These are phyloP conservation scores for Pelargonium nanum DNA, from an alignment of 345 rosid genomes.

Conservation along the genomic window DNA sequence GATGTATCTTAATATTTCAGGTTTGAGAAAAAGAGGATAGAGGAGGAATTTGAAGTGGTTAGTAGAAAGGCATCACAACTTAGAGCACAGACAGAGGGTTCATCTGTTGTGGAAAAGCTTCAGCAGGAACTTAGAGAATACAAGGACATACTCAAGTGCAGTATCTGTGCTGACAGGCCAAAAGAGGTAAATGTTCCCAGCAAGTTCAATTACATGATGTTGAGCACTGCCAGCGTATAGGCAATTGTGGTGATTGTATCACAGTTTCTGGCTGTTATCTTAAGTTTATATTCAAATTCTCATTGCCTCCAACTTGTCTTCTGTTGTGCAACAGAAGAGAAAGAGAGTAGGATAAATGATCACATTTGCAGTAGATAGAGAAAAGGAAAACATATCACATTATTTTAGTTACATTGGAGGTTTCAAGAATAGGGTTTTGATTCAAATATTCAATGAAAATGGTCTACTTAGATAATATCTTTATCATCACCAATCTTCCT, in stretches of 20 bases:
- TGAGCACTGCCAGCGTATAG: neutral
- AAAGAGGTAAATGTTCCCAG: constrained; percentile 55
- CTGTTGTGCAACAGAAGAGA: too few species aligned
- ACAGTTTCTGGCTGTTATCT: neutral
- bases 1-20: constrained; percentile 25
- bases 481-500: too few species aligned
- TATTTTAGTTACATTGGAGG: too few species aligned
- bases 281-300: neutral
- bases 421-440: too few species aligned
- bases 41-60: constrained; percentile 60
- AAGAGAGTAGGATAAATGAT: too few species aligned
- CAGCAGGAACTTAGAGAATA: constrained; percentile 71
- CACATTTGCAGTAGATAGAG: too few species aligned
- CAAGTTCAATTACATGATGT: neutral
- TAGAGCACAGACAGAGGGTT: constrained; percentile 53
- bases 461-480: too few species aligned
- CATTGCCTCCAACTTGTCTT: too few species aligned
- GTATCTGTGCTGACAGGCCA: constrained; percentile 69
- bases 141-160: constrained; percentile 85
- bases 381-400: too few species aligned
- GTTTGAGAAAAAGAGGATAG: constrained; percentile 63
- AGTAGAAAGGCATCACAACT: constrained; percentile 57
- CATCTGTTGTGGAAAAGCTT: constrained; percentile 62
- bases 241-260: neutral
- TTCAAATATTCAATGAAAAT: too few species aligned